Evolutionary conservation across 768 basidiomycete genomes (phyloP).

Genomic region (Xerocomellus chrysenteron): DNA sequence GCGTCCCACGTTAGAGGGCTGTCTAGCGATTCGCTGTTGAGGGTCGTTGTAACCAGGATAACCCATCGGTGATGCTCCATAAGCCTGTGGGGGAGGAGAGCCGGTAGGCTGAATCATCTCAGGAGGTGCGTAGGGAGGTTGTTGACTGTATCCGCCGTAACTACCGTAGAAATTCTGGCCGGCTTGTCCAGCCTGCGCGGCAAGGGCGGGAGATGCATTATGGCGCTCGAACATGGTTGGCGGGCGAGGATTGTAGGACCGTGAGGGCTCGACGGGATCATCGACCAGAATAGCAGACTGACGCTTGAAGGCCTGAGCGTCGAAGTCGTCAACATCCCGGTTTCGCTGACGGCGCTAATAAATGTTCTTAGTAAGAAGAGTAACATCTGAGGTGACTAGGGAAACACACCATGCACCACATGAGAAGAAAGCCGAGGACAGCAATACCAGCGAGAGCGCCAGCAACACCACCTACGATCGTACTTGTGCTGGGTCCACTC

Average conservation of each 20-base stretch:
- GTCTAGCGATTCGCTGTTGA: conserved; percentile 23
- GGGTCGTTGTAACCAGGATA: conserved; percentile 28
- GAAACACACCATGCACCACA: conserved; percentile 46
- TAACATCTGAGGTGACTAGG: neutral
- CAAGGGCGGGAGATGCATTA: conserved; percentile 31
- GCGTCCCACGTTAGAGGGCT: conserved; percentile 17
- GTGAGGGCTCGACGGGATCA: conserved; percentile 44
- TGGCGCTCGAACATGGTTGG: conserved; percentile 65
- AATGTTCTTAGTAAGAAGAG: conserved; percentile 4
- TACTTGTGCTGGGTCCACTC: conserved; percentile 31
- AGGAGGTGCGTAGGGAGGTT: conserved; percentile 11
- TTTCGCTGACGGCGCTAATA: conserved; percentile 44
- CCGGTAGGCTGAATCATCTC: conserved; percentile 14
- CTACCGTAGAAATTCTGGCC: conserved; percentile 27
- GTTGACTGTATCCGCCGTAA: conserved; percentile 28
- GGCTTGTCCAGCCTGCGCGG: conserved; percentile 15
- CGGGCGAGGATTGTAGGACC: conserved; percentile 53
- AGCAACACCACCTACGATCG: conserved; percentile 42
- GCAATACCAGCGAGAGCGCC: conserved; percentile 47
- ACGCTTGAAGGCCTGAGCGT: conserved; percentile 58
- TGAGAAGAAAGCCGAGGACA: conserved; percentile 38
- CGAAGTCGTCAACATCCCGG: conserved; percentile 44
- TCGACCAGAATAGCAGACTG: conserved; percentile 60
- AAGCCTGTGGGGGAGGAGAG: conserved; percentile 23
- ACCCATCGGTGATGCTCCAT: conserved; percentile 20